Evolutionary conservation across 2,329 filamentous ascomycete genomes (phyloP), one percentile per base, ranked within the genome.

Genomic region (Aspergillus vadensis): DNA sequence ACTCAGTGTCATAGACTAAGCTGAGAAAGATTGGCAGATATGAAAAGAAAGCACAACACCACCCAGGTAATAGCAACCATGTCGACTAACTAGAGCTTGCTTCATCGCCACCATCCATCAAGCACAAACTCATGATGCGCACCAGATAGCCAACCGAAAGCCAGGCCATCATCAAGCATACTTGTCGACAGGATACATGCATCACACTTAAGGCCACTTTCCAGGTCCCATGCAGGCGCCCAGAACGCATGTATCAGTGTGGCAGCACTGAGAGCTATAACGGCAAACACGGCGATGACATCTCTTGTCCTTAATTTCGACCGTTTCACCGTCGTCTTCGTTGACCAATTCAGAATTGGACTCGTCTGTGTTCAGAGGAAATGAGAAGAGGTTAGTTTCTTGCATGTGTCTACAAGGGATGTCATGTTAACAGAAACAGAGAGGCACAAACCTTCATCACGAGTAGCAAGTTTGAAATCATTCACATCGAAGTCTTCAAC

Each of bases 241-340:
- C 19, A 21, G 23, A 41, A 36, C 51, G 39, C 19, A 41, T 23
- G 12, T 12, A 39, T 53, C 51, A 7, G 36, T 41, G 21, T 41
- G 51, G 32, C 51, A 53, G 36, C 51, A 53, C 5, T 53, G 32
- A 21, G 19, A 39, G 51, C 17, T n/a, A 8, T 12, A 6, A 5
- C 36, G 51, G 51, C 51, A 53, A 36, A 32, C 32, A 32, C 51
- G 51, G 41, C 36, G 51, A 36, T 41, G 51, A 9, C 51, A 53
- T 27, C 39, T 39, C 12, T 15, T 32, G 19, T 53, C 36, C n/a
- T 10, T 7, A 14, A 23, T 41, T 10, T 21, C 14, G 36, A 53
- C 5, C 1, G 38, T 36, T 23, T 8, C 36, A 14, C 17, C n/a
- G 19, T 27, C 25, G n/a, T 25, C 3, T 15, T 6, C 49, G 5